phyloP scores from a whole-genome alignment of 1,139 yeast species.

The Barnettozyma hawaiiensis region DNA sequence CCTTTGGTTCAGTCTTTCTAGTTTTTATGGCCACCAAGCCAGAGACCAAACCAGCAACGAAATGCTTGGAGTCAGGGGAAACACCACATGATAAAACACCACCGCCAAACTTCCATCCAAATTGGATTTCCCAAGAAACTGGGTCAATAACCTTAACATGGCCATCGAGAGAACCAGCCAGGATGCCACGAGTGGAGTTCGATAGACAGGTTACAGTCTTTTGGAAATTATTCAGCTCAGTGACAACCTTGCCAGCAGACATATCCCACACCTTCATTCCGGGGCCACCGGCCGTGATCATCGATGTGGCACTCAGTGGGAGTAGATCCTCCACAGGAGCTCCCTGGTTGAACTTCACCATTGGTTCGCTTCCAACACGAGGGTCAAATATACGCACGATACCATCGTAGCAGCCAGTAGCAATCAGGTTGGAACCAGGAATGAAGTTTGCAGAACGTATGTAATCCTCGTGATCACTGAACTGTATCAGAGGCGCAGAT shows the following conservation, averaged over 20 bases:
- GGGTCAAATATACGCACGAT: slow-evolving; percentile 81
- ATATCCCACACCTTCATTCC: slow-evolving; percentile 89
- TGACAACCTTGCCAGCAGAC: slow-evolving; percentile 61
- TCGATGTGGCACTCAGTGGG: slow-evolving; percentile 71
- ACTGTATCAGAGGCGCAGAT: slow-evolving; percentile 57
- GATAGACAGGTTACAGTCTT: slow-evolving; percentile 86
- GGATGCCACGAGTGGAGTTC: slow-evolving; percentile 54
- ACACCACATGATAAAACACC: slow-evolving; percentile 88
- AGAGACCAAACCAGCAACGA: slow-evolving; percentile 89
- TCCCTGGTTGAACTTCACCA: slow-evolving; percentile 48
- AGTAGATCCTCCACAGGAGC: slow-evolving; percentile 89
- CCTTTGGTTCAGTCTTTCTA: slow-evolving; percentile 62
- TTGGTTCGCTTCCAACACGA: slow-evolving; percentile 49
- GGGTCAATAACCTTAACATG: slow-evolving; percentile 94
- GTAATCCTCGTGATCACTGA: slow-evolving; percentile 81
- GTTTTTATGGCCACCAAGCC: slow-evolving; percentile 89
- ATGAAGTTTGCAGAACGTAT: slow-evolving; percentile 78
- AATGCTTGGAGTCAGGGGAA: slow-evolving; percentile 83
- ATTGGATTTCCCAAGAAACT: slow-evolving; percentile 78
- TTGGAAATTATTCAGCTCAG: slow-evolving; percentile 73
- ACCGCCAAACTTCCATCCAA: slow-evolving; percentile 96
- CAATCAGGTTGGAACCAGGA: slow-evolving; percentile 68
- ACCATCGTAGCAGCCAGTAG: slow-evolving; percentile 96
- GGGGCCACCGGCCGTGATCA: slow-evolving; percentile 85
- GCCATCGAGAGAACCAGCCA: slow-evolving; percentile 95